A percentile compares a stretch with the other conserved stretches of the same genome.
phyloP scores from a whole-genome alignment of 805 yeast species.

The Kazachstania bromeliacearum region DNA sequence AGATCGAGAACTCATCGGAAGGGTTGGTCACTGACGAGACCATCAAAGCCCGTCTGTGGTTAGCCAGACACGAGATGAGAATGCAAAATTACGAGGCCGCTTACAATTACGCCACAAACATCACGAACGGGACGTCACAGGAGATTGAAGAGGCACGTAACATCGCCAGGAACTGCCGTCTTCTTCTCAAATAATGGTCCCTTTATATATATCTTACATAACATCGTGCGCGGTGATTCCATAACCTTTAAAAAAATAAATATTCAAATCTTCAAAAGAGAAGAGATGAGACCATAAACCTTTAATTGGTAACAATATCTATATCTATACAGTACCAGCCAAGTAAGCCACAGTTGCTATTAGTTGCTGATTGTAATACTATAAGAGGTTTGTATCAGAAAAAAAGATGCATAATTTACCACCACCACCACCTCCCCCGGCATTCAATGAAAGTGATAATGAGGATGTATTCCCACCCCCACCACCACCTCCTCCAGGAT shows the following conservation, averaged over 20 bases:
- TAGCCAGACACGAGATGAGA: slow-evolving; percentile 59
- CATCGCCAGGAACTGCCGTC: slow-evolving; percentile 69
- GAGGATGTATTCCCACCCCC: slow-evolving; percentile 11
- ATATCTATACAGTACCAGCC: too few species aligned
- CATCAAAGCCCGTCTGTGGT: slow-evolving; percentile 76
- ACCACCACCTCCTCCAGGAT: slow-evolving; percentile 28
- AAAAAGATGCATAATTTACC: slow-evolving; percentile 18
- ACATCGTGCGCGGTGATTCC: too few species aligned
- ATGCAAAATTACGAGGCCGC: slow-evolving; percentile 56
- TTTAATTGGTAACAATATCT: too few species aligned
- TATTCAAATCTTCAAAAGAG: too few species aligned
- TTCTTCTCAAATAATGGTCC: slow-evolving; percentile 33
- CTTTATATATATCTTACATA: too few species aligned
- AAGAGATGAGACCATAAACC: too few species aligned
- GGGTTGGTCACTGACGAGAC: slow-evolving; percentile 60
- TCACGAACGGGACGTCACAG: slow-evolving; percentile 65
- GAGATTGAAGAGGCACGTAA: slow-evolving; percentile 85
- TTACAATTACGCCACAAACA: slow-evolving; percentile 59
- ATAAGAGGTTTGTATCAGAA: too few species aligned
- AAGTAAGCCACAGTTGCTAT: too few species aligned
- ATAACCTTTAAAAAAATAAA: too few species aligned
- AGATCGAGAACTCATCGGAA: slow-evolving; percentile 46
- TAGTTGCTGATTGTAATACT: too few species aligned
- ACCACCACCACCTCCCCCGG: slow-evolving; percentile 31
- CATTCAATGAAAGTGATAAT: slow-evolving; percentile 23